Evolutionary conservation across 2,329 filamentous ascomycete species (phyloP).

Genomic region (Clarireedia paspali): DNA sequence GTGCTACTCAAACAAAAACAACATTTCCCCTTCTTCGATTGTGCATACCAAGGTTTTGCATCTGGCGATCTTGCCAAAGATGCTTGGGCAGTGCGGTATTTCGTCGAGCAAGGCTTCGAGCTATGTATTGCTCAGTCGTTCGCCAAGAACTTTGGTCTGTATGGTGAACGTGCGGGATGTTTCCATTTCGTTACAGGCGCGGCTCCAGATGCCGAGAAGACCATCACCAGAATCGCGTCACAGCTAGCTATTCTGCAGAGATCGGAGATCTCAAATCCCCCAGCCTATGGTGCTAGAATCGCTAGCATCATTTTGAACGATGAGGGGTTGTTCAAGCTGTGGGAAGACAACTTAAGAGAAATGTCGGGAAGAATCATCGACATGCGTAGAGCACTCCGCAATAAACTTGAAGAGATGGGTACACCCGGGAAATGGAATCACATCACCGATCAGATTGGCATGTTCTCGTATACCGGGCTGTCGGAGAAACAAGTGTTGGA

Average conservation of each 20-base stretch:
- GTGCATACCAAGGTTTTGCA: conserved; percentile 95
- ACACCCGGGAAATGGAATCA: conserved; percentile 94
- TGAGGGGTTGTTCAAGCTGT: conserved; percentile 71
- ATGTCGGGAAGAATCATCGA: conserved; percentile 94
- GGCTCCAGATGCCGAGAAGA: conserved; percentile 53
- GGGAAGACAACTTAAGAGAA: conserved; percentile 79
- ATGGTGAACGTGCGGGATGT: conserved; percentile 90
- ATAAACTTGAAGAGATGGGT: conserved; percentile 72
- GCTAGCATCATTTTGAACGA: conserved; percentile 82
- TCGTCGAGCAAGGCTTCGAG: conserved; percentile 85
- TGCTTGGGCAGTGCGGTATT: conserved; percentile 89
- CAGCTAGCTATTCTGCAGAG: conserved; percentile 93
- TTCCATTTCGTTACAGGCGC: conserved; percentile 88
- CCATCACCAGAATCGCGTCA: conserved; percentile 61
- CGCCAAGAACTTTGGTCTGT: conserved; percentile 96
- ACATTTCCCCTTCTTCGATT: conserved; percentile 98
- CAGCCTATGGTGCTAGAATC: conserved; percentile 87
- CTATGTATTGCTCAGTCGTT: conserved; percentile 87
- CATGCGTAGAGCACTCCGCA: conserved; percentile 75
- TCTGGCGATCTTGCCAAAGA: conserved; percentile 81
- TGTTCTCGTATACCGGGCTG: conserved; percentile 93
- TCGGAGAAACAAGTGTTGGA: conserved; percentile 64
- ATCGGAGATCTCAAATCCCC: conserved; percentile 95
- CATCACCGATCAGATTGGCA: conserved; percentile 97
- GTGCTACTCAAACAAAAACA: conserved; percentile 65